These are phyloP conservation scores for Cicer chorassanicum DNA, from an alignment of 306 rosid species.

Conservation along the genomic window DNA sequence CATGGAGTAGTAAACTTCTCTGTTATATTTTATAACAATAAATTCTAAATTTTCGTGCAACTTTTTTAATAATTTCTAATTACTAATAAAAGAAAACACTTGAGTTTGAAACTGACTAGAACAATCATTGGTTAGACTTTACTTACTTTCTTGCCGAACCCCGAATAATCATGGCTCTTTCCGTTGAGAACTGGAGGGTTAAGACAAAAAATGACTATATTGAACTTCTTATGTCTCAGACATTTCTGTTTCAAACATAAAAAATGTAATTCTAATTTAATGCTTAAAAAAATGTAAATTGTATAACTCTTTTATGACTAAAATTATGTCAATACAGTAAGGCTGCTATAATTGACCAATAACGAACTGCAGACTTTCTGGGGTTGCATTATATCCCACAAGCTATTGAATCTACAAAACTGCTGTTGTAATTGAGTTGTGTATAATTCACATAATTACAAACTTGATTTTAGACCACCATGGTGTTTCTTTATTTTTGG, in stretches of 20 bases:
- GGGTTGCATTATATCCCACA: not conserved
- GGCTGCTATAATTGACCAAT: too few species aligned
- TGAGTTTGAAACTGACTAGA: too few species aligned
- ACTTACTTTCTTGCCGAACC: too few species aligned
- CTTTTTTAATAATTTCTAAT: not conserved
- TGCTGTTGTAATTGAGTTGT: not conserved
- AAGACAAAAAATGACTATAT: too few species aligned
- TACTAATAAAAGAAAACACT: not conserved
- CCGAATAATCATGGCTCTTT: too few species aligned
- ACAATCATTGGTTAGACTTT: too few species aligned
- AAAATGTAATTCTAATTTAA: too few species aligned
- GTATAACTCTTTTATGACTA: not conserved
- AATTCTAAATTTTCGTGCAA: not conserved
- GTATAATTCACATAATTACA: slow-evolving; percentile 1
- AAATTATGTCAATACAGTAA: too few species aligned
- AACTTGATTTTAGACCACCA: not conserved
- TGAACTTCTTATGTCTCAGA: not conserved
- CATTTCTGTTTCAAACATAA: not conserved
- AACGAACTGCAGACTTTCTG: too few species aligned
- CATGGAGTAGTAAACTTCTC: too few species aligned
- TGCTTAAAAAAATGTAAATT: not conserved
- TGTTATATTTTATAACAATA: not conserved
- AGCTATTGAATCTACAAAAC: not conserved
- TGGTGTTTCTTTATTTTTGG: slow-evolving; percentile 20
- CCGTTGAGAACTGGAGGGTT: too few species aligned